phyloP scores from a whole-genome alignment of 345 rosid genomes.

The Arabidopsis arenosa region DNA sequence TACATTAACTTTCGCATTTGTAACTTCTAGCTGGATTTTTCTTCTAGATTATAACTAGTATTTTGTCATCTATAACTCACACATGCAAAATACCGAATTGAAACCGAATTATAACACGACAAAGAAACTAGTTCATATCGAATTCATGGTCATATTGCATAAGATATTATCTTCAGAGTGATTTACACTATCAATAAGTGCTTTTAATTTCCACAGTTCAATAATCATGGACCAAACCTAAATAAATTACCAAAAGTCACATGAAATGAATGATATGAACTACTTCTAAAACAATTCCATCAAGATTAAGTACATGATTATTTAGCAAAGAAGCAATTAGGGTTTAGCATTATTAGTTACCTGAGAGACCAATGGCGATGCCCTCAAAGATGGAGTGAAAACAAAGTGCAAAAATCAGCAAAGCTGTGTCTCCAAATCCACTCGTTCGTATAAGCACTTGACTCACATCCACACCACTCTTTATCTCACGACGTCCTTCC shows the following conservation, averaged over 20 bases:
- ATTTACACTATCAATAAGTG: background rate
- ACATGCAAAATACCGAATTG: background rate
- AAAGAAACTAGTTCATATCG: background rate
- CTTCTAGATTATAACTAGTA: background rate
- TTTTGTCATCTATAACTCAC: background rate
- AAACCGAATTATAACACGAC: background rate
- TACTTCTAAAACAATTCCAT: background rate
- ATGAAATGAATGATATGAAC: conserved; percentile 13
- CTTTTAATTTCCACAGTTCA: background rate
- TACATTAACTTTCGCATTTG: background rate
- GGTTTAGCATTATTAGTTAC: conserved; percentile 38
- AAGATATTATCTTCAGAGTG: no score
- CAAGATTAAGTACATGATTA: background rate
- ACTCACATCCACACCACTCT: conserved; percentile 34
- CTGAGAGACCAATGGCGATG: conserved; percentile 84
- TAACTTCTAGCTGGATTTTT: background rate
- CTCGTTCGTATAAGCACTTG: conserved; percentile 54
- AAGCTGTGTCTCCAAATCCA: conserved; percentile 68
- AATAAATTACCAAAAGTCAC: conserved; percentile 2
- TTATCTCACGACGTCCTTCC: conserved; percentile 29
- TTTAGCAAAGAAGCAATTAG: background rate
- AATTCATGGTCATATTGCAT: background rate
- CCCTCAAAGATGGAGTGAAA: conserved; percentile 91
- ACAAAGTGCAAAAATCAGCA: conserved; percentile 76
- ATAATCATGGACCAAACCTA: background rate